Evolutionary conservation across 331 rosid species (phyloP).

Genomic region (Pyrus hybrid): DNA sequence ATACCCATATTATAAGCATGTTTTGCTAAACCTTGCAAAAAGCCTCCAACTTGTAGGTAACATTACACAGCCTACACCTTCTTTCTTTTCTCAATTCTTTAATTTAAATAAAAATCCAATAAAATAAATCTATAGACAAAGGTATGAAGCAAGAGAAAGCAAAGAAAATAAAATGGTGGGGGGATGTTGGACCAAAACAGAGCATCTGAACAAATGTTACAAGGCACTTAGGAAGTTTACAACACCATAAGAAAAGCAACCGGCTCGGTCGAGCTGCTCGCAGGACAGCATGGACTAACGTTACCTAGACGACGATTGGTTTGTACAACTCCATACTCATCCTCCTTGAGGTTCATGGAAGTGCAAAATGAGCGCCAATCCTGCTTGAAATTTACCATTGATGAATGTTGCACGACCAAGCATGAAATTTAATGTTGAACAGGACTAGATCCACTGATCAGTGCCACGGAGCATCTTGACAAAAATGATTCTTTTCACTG

Average conservation of each 20-base stretch:
- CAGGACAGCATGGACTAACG: background rate
- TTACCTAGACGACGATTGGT: background rate
- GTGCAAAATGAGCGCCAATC: slow-evolving; percentile 1
- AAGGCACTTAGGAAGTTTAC: background rate
- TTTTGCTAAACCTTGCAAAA: background rate
- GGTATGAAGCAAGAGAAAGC: background rate
- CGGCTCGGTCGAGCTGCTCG: background rate
- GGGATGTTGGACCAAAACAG: background rate
- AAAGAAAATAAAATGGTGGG: background rate
- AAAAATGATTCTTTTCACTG: background rate
- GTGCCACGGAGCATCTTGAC: slow-evolving; percentile 8
- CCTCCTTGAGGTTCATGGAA: slow-evolving; percentile 1
- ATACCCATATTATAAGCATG: background rate
- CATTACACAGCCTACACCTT: background rate
- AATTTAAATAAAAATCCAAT: slow-evolving; percentile 7
- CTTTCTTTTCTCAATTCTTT: background rate
- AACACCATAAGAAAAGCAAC: background rate
- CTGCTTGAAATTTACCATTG: background rate
- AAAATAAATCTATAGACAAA: slow-evolving; percentile 11
- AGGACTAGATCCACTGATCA: background rate
- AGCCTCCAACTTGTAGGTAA: background rate
- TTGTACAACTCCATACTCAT: background rate
- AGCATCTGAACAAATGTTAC: background rate
- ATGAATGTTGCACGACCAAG: slow-evolving; percentile 1
- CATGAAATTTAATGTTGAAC: background rate